These are phyloP conservation scores for Laetiporus sulphureus DNA, from an alignment of 1,284 basidiomycete species.

Conservation along the genomic window DNA sequence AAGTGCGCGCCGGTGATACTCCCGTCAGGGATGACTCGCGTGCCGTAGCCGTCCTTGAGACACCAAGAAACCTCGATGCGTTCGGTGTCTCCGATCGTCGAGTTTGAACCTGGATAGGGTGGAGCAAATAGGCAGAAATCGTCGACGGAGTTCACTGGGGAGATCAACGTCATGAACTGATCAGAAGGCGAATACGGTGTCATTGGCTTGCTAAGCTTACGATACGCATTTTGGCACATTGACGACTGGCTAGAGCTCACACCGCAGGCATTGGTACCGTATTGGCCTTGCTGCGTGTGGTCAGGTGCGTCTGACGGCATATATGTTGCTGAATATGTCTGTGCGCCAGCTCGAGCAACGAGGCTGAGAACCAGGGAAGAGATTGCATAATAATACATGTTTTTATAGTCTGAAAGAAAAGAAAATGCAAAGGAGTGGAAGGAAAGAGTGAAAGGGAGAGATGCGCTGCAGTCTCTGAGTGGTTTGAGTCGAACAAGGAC, in stretches of 20 bases:
- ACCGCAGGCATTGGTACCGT: slow-evolving; percentile 63
- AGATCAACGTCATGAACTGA: neutral
- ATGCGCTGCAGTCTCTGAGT: neutral
- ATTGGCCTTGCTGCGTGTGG: slow-evolving; percentile 53
- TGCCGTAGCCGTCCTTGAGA: slow-evolving; percentile 56
- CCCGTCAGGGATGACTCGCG: slow-evolving; percentile 71
- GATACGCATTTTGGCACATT: slow-evolving; percentile 58
- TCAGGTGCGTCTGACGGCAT: slow-evolving; percentile 37
- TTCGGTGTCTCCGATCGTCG: slow-evolving; percentile 53
- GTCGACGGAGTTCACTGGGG: slow-evolving; percentile 51
- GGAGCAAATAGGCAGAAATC: slow-evolving; percentile 59
- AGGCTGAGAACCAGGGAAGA: slow-evolving; percentile 11
- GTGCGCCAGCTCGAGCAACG: slow-evolving; percentile 18
- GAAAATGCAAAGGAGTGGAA: neutral
- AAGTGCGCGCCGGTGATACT: slow-evolving; percentile 70
- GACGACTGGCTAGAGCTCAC: slow-evolving; percentile 49
- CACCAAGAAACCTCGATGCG: slow-evolving; percentile 69
- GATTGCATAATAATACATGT: neutral
- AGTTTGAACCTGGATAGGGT: slow-evolving; percentile 44
- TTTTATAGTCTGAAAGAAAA: neutral
- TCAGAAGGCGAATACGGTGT: neutral
- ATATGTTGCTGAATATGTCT: slow-evolving; percentile 34
- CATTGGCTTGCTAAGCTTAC: slow-evolving; percentile 28
- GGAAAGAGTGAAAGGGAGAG: neutral
- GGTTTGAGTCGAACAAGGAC: neutral